Percentiles rank a stretch among this genome's conserved stretches.
Conservation (phyloP, 305 asterid genomes). For the Fraxinus sp. region DNA sequence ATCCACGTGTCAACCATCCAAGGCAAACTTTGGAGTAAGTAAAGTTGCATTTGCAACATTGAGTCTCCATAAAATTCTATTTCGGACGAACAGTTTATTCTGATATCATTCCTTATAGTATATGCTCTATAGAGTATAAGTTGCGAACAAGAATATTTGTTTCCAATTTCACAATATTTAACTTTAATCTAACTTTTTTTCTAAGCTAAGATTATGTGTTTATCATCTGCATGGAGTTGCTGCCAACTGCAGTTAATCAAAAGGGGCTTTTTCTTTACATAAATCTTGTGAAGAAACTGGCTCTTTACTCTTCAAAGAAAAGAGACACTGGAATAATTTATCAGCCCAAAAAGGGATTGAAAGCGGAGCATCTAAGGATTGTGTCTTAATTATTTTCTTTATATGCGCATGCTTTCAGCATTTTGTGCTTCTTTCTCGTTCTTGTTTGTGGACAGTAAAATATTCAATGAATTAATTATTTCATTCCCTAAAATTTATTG, state of each 20-base stretch:
- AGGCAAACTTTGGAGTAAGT: too few species aligned
- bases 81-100: constrained; percentile 3
- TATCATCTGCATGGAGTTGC: not conserved
- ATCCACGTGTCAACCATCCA: too few species aligned
- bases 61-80: too few species aligned
- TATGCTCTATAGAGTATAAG: not conserved
- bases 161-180: not conserved
- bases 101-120: not conserved
- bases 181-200: not conserved
- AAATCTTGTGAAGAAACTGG: not conserved
- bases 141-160: not conserved
- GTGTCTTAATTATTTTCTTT: not conserved
- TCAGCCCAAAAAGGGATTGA: not conserved
- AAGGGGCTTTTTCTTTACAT: not conserved
- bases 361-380: not conserved
- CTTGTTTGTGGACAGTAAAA: too few species aligned
- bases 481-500: too few species aligned
- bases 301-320: constrained; percentile 9
- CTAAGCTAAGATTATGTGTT: not conserved
- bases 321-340: not conserved
- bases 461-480: too few species aligned
- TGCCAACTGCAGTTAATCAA: not conserved
- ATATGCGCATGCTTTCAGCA: not conserved
- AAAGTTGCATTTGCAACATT: too few species aligned
- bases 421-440: not conserved